Evolutionary conservation across 2,329 filamentous ascomycete genomes (phyloP).

Genomic region (Xylaria sp.): DNA sequence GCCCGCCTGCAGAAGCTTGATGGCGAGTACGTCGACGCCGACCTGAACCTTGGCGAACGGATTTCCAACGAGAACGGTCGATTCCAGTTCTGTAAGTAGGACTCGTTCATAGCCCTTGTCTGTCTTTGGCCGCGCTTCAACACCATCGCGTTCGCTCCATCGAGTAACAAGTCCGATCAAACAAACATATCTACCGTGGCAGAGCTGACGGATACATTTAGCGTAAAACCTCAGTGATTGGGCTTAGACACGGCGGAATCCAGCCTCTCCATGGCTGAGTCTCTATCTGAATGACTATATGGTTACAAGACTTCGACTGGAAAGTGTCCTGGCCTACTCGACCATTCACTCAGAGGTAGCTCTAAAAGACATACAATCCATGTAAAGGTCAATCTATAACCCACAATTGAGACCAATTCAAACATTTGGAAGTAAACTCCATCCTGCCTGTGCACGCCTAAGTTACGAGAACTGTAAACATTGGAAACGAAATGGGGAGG

Average conservation of each 20-base stretch:
- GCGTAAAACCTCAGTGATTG: background rate
- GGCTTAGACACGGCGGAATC: background rate
- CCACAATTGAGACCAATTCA: background rate
- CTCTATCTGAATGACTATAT: background rate
- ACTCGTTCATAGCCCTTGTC: background rate
- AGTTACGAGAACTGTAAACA: too few species aligned
- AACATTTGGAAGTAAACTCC: too few species aligned
- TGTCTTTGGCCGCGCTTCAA: background rate
- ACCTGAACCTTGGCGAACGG: constrained; percentile 60
- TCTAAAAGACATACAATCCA: background rate
- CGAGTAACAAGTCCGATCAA: background rate
- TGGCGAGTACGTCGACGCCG: constrained; percentile 44
- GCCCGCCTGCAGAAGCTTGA: constrained; percentile 48
- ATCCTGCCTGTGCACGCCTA: too few species aligned
- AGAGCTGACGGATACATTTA: background rate
- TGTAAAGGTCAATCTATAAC: too few species aligned
- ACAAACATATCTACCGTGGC: background rate
- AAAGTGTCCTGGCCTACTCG: too few species aligned
- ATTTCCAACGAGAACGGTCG: constrained; percentile 56
- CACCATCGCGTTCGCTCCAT: too few species aligned
- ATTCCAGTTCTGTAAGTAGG: constrained; percentile 30
- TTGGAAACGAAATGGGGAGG: too few species aligned
- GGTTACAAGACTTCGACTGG: too few species aligned
- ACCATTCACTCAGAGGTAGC: background rate
- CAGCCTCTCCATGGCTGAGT: background rate